phyloP scores from a whole-genome alignment of 2,329 filamentous ascomycete species.

The Juglanconis sp. region DNA sequence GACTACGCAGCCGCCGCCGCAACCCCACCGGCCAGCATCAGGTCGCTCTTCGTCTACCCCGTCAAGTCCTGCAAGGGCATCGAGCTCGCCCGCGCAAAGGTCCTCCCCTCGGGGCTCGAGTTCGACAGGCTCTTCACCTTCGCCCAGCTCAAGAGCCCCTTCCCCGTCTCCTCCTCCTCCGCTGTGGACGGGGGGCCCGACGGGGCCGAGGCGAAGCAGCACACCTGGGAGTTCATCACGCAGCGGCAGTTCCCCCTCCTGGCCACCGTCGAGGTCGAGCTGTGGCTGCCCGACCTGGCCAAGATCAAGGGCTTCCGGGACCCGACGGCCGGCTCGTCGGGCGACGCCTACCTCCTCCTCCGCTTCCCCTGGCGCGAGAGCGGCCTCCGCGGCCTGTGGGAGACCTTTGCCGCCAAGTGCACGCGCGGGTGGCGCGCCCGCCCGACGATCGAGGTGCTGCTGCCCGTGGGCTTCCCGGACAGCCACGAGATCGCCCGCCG shows the following conservation, averaged over 20 bases:
- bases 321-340: constrained; percentile 39
- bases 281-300: constrained; percentile 66
- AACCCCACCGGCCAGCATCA: constrained; percentile 27
- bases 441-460: constrained; percentile 61
- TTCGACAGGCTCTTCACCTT: constrained; percentile 83
- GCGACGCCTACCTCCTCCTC: constrained; percentile 60
- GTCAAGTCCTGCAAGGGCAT: constrained; percentile 79
- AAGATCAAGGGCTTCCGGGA: constrained; percentile 49
- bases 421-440: constrained; percentile 44
- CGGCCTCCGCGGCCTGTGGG: constrained; percentile 46
- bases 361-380: constrained; percentile 60
- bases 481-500: constrained; percentile 53
- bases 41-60: constrained; percentile 77
- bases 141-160: constrained; percentile 59
- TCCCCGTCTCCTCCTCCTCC: constrained; percentile 32
- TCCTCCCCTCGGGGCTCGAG: constrained; percentile 68
- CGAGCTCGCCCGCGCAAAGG: constrained; percentile 62
- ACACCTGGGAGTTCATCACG: constrained; percentile 69
- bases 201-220: constrained; percentile 37
- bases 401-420: constrained; percentile 48
- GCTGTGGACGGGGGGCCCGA: constrained; percentile 29
- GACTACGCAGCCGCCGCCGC: constrained; percentile 17
- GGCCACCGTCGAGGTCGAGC: constrained; percentile 63
- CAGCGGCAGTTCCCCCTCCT: constrained; percentile 67
- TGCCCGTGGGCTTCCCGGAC: constrained; percentile 63